phyloP scores from a whole-genome alignment of 257 asterid species.

The Nicotiana knightiana region DNA sequence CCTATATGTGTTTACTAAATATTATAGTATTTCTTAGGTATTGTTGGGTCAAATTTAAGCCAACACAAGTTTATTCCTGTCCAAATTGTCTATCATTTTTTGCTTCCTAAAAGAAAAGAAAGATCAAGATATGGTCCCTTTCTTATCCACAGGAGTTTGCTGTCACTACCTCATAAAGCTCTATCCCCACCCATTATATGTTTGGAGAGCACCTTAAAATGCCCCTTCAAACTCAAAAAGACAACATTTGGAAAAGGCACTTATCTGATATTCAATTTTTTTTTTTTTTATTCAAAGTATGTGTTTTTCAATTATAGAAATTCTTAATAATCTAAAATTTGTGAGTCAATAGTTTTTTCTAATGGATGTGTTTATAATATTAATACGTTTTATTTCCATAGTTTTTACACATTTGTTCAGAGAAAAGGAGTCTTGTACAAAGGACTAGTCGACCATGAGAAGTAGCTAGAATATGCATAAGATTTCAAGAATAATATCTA shows the following conservation, averaged over 20 bases:
- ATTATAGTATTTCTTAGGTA: background rate
- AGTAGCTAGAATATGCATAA: too few species aligned
- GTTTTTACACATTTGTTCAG: too few species aligned
- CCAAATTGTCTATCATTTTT: background rate
- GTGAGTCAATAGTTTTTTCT: too few species aligned
- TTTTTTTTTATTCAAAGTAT: too few species aligned
- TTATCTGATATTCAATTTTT: background rate
- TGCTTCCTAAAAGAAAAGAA: background rate
- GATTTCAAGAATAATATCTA: too few species aligned
- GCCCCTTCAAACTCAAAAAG: conserved; percentile 7
- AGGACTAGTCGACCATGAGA: too few species aligned
- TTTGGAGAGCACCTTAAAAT: background rate
- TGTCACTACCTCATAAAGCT: background rate
- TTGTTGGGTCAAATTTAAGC: background rate
- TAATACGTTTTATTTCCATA: too few species aligned
- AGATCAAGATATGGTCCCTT: background rate
- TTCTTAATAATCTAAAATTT: too few species aligned
- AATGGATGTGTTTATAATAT: too few species aligned
- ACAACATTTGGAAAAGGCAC: background rate
- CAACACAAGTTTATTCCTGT: background rate
- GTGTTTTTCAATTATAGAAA: too few species aligned
- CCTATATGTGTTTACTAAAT: background rate
- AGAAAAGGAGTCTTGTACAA: too few species aligned
- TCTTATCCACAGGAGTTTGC: background rate
- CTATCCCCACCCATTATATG: background rate